Evolutionary conservation across 768 basidiomycete genomes (phyloP).

Genomic region (Mycena haematopus): DNA sequence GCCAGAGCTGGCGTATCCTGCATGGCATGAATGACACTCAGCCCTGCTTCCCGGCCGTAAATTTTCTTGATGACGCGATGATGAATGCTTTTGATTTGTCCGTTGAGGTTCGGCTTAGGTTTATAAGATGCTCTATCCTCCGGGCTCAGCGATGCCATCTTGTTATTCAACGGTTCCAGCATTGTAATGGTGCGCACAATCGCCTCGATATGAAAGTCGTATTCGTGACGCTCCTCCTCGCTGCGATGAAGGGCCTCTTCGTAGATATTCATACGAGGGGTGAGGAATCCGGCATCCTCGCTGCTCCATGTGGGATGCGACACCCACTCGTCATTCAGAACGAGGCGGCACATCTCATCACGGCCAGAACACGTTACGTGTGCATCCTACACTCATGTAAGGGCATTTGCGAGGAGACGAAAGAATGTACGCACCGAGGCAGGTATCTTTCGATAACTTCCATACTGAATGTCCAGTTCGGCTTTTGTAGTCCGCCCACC

Average conservation of each 20-base stretch:
- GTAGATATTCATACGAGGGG: conserved; percentile 93
- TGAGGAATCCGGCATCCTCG: conserved; percentile 90
- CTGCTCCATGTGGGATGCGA: conserved; percentile 95
- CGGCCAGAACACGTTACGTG: conserved; percentile 92
- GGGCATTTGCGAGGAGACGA: conserved; percentile 3
- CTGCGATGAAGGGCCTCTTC: conserved; percentile 96
- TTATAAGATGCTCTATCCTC: conserved; percentile 86
- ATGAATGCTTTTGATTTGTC: conserved; percentile 88
- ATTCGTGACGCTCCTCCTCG: conserved; percentile 98
- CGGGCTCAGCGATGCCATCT: conserved; percentile 76
- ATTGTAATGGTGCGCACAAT: conserved; percentile 88
- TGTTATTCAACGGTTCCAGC: conserved; percentile 90
- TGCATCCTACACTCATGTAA: conserved; percentile 64
- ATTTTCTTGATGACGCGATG: conserved; percentile 96
- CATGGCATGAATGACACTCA: conserved; percentile 85
- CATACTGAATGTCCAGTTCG: conserved; percentile 76
- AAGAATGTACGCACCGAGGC: conserved; percentile 59
- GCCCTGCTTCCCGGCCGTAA: conserved; percentile 85
- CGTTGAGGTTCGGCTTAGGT: conserved; percentile 87
- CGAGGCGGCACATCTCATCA: conserved; percentile 95
- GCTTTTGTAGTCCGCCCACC: conserved; percentile 59
- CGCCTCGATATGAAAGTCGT: conserved; percentile 98
- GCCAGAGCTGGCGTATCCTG: conserved; percentile 91
- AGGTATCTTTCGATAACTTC: conserved; percentile 91
- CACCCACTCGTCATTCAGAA: conserved; percentile 98